A percentile compares a stretch with the other conserved stretches of the same genome.
phyloP scores from a whole-genome alignment of 768 basidiomycete genomes.

The Cubamyces lactineus region DNA sequence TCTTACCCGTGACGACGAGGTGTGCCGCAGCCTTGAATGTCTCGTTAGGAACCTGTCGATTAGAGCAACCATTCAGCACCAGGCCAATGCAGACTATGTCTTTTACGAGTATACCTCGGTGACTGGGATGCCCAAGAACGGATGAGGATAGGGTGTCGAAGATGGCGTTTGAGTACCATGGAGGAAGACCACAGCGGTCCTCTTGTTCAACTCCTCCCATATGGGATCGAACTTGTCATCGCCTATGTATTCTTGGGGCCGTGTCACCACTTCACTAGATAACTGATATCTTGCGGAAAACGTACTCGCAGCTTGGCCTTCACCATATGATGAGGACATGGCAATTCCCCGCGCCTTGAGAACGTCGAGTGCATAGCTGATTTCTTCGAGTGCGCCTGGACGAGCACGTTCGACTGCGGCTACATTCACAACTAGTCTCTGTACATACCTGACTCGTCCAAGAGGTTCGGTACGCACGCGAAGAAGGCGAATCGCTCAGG shows the following conservation, averaged over 20 bases:
- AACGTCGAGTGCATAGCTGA: constrained; percentile 61
- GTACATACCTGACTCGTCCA: constrained; percentile 4
- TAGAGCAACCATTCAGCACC: neutral
- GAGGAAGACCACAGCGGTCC: constrained; percentile 66
- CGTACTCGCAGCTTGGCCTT: constrained; percentile 56
- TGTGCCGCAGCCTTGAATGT: constrained; percentile 83
- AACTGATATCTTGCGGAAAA: neutral
- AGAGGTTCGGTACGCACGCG: constrained; percentile 55
- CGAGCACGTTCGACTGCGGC: neutral
- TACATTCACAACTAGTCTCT: neutral
- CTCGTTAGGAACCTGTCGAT: constrained; percentile 72
- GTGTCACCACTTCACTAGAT: neutral
- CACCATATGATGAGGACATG: constrained; percentile 69
- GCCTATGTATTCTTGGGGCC: constrained; percentile 59
- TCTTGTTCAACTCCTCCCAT: constrained; percentile 69
- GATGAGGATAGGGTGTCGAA: constrained; percentile 64
- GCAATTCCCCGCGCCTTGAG: constrained; percentile 67
- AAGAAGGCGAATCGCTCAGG: constrained; percentile 71
- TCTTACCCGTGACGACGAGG: constrained; percentile 72
- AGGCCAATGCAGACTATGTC: neutral
- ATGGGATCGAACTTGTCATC: constrained; percentile 64
- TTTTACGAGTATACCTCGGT: constrained; percentile 51
- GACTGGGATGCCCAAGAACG: constrained; percentile 67
- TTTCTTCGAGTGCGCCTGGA: constrained; percentile 61
- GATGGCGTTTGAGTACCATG: constrained; percentile 73